Base-by-base conservation (phyloP, 208 protist genomes). In the Porcisia hertigi region DNA sequence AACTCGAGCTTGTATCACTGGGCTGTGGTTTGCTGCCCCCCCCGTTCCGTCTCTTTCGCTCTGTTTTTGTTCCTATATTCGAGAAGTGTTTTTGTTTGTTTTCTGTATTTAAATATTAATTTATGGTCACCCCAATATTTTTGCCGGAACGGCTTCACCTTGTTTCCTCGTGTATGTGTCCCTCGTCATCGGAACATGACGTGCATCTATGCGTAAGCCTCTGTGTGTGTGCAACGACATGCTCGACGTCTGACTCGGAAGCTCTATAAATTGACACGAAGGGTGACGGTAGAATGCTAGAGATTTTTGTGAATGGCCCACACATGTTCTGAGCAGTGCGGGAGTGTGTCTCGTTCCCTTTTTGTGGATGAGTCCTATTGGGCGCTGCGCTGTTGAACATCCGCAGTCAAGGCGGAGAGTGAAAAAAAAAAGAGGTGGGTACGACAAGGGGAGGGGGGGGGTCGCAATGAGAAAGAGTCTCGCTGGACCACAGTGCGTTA, bases 161-260 rank as follows among this genome's bases (percentile, higher is more conserved):
- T 34, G 7, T 66, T 1, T 70, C 12, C 9, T 30, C 57, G 59
- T 62, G 20, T 69, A 3, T 41, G 36, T 80, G 30, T 47, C 65
- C 23, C n/a, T 53, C 3, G 23, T 6, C 64, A 49, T 60, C 59
- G 16, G 59, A 43, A n/a, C 36, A 18, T 36, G 30, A 43, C 59
- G 69, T 54, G 36, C 60, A 57, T 59, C 45, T 63, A 77, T 67
- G 54, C 66, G 58, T 71, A 45, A 71, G 57, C 30, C 30, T 69
- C 12, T 41, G 53, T 53, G 63, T 69, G 6, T 69, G 9, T 49
- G 16, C 30, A 45, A 36, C 41, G 3, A n/a, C 30, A 8, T 66
- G 63, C 14, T 39, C n/a, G 64, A 34, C 1, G 18, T 34, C 25
- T 16, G 8, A 16, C 58, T 23, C 3, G 34, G 0, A 41, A 62